phyloP scores from a whole-genome alignment of 129 eudicot species.

The Pittosporum tobira region DNA sequence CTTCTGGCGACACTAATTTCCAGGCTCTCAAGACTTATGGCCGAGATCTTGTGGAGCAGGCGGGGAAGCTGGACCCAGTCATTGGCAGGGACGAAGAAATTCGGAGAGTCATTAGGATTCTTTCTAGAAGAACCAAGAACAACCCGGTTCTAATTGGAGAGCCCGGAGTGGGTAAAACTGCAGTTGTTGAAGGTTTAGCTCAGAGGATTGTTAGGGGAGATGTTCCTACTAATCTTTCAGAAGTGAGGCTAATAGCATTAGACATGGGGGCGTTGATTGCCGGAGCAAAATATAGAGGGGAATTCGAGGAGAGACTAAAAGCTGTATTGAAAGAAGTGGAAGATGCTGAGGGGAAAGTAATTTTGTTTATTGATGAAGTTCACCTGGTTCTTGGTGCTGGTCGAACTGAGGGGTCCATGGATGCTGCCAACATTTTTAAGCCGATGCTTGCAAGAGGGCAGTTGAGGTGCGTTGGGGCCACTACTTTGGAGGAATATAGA shows the following conservation, averaged over 20 bases:
- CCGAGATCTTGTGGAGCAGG: conserved; percentile 85
- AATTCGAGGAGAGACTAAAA: conserved; percentile 84
- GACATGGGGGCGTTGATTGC: conserved; percentile 97
- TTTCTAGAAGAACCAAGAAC: conserved; percentile 88
- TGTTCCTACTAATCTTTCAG: conserved; percentile 82
- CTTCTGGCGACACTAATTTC: conserved; percentile 74
- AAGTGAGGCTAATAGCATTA: conserved; percentile 70
- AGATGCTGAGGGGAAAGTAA: conserved; percentile 92
- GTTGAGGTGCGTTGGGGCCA: conserved; percentile 87
- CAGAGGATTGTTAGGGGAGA: conserved; percentile 85
- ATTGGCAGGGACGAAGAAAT: conserved; percentile 98
- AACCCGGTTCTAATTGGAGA: conserved; percentile 91
- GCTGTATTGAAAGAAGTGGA: conserved; percentile 92
- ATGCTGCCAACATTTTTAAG: conserved; percentile 85
- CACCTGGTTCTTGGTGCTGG: conserved; percentile 92
- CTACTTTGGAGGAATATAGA: conserved; percentile 82
- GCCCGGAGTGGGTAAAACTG: conserved; percentile 97
- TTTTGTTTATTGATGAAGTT: conserved; percentile 77
- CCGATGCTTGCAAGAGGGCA: conserved; percentile 99
- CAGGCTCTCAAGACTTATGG: conserved; percentile 92
- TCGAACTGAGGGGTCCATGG: conserved; percentile 91
- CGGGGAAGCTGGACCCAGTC: conserved; percentile 93
- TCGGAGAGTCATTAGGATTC: conserved; percentile 63
- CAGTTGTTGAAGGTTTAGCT: conserved; percentile 94
- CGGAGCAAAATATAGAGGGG: conserved; percentile 89